Evolutionary conservation across 148 eudicot species (phyloP), one percentile per base, ranked within the genome.

Genomic region (Rhododendron griersonianum): DNA sequence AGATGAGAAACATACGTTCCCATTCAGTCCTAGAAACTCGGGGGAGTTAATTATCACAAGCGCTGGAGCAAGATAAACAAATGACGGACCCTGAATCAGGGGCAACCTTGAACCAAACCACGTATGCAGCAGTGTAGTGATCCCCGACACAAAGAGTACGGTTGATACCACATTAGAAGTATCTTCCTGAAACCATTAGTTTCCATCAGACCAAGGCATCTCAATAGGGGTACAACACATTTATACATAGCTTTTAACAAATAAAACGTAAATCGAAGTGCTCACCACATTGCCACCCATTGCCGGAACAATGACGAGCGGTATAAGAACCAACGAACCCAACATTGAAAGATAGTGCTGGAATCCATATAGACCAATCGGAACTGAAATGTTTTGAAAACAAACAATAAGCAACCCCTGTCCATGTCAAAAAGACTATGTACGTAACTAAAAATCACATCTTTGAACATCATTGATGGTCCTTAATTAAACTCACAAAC

Each of bases 11-110:
- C 50, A 47, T 47, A 47, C 50, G 11, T 47, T 47, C 50, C 74
- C 95, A 71, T 90, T 94, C 80, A 95, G 93, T 86, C 93, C 95
- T 86, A 92, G 91, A 73, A 95, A 95, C 88, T 97, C 99, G 0
- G 98, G 93, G 74, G 98, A 95, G 90, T 97, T 95, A 69, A 69
- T 69, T 11, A 69, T 69, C 39, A 69, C 37, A 28, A 69, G 75
- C 18, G 75, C 75, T 14, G 75, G 75, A 69, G 75, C 75, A 69
- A 69, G 75, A 69, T 69, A 69, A 21, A 97, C 98, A 89, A 93
- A 97, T 8, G 99, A 97, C 47, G 99, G 98, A 53, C 98, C 99
- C 89, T 97, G 99, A 89, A 97, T 92, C 83, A 97, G 90, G 74
- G 99, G 99, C 92, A 97, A 90, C 88, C 99, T 92, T 30, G 96